Conservation (phyloP, 805 yeast genomes). For the Clavispora santaluciae region DNA sequence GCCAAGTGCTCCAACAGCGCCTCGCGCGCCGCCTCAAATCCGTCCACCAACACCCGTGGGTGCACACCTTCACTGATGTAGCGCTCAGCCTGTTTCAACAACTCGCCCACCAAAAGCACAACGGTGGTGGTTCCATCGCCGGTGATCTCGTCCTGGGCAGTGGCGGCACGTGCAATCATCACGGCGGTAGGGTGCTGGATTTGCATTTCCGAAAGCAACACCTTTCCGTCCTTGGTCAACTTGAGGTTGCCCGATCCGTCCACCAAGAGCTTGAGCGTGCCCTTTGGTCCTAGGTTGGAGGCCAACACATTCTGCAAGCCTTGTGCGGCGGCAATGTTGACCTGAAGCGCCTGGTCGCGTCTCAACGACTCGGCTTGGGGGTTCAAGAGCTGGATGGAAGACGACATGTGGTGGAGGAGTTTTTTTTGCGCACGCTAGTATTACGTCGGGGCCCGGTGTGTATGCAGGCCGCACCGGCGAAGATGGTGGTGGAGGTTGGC, state of each 20-base stretch:
- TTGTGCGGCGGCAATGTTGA: slow-evolving; percentile 93
- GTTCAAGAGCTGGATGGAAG: slow-evolving; percentile 80
- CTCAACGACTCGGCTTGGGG: slow-evolving; percentile 98
- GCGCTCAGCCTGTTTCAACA: slow-evolving; percentile 90
- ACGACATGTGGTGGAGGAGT: slow-evolving; percentile 33
- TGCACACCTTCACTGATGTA: slow-evolving; percentile 91
- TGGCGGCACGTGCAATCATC: slow-evolving; percentile 84
- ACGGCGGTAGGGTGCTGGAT: slow-evolving; percentile 56
- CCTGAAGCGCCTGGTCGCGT: slow-evolving; percentile 92
- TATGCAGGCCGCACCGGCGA: no score
- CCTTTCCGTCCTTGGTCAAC: slow-evolving; percentile 96
- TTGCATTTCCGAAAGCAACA: slow-evolving; percentile 91
- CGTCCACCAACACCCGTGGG: slow-evolving; percentile 91
- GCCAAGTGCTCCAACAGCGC: slow-evolving; percentile 69
- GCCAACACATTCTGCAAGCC: slow-evolving; percentile 91
- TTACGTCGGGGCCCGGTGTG: no score
- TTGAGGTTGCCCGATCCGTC: slow-evolving; percentile 96
- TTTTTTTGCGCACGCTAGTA: no score
- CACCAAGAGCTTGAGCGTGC: slow-evolving; percentile 92
- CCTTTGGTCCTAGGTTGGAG: slow-evolving; percentile 93
- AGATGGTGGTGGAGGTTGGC: no score
- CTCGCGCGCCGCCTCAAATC: slow-evolving; percentile 85
- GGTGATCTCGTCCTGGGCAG: slow-evolving; percentile 98
- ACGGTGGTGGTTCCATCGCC: slow-evolving; percentile 99
- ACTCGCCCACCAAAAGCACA: slow-evolving; percentile 88